Conservation (phyloP, 2,329 filamentous ascomycete species). For the Leptographium procerum region DNA sequence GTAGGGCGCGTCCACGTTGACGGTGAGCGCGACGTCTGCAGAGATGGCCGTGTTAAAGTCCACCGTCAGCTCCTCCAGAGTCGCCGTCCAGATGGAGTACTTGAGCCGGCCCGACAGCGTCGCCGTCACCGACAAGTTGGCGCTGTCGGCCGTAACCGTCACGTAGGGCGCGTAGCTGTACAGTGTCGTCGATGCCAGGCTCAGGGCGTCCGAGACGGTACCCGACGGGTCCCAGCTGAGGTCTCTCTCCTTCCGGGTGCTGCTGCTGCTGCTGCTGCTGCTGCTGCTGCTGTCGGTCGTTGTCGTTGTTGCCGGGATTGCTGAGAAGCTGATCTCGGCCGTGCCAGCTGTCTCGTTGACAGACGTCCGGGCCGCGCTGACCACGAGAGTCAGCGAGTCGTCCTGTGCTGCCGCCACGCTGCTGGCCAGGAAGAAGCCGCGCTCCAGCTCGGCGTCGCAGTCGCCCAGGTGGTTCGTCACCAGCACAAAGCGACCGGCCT, state of each 20-base stretch:
- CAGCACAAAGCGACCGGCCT: slow-evolving; percentile 19
- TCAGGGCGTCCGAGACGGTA: slow-evolving; percentile 22
- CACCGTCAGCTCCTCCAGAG: slow-evolving; percentile 26
- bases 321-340: slow-evolving; percentile 7
- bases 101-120: slow-evolving; percentile 30
- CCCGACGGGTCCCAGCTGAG: slow-evolving; percentile 26
- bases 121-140: slow-evolving; percentile 22
- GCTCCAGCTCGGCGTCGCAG: slow-evolving; percentile 27
- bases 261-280: no score
- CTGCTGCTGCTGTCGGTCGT: background rate
- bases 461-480: slow-evolving; percentile 30
- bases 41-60: slow-evolving; percentile 28
- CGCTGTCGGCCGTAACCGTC: slow-evolving; percentile 23
- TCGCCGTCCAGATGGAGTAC: slow-evolving; percentile 25
- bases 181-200: slow-evolving; percentile 10
- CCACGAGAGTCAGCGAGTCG: slow-evolving; percentile 18
- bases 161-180: slow-evolving; percentile 18
- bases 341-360: slow-evolving; percentile 23
- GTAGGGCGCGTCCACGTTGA: slow-evolving; percentile 23
- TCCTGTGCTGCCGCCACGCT: slow-evolving; percentile 18
- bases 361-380: slow-evolving; percentile 20
- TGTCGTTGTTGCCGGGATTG: background rate
- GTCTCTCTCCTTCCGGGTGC: no score
- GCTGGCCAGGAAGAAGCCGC: slow-evolving; percentile 25
- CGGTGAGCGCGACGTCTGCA: slow-evolving; percentile 24